phyloP scores from a whole-genome alignment of 768 basidiomycete species.

The Cytidiella melzeri region DNA sequence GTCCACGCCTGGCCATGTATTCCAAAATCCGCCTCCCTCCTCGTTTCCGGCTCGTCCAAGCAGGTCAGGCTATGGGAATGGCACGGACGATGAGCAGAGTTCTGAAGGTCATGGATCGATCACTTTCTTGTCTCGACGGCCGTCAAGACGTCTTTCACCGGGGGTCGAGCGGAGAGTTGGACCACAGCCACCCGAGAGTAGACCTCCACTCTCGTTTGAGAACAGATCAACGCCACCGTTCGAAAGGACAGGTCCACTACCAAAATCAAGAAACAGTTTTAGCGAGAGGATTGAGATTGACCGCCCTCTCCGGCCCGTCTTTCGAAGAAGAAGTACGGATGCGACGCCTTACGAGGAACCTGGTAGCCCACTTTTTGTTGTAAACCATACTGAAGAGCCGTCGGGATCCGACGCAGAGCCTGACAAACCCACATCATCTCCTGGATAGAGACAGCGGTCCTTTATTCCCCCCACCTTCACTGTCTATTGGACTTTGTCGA shows the following conservation, averaged over 20 bases:
- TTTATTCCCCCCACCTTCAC: no score
- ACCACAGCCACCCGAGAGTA: not conserved
- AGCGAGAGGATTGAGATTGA: not conserved
- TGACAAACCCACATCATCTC: no score
- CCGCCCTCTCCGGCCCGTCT: not conserved
- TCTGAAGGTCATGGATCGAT: not conserved
- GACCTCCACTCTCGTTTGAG: not conserved
- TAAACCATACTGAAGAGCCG: not conserved
- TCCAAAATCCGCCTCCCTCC: not conserved
- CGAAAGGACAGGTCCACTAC: not conserved
- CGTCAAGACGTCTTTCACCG: not conserved
- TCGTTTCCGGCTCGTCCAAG: not conserved
- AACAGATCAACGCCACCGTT: not conserved
- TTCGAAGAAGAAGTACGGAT: not conserved
- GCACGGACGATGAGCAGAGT: not conserved
- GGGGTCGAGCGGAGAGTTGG: not conserved
- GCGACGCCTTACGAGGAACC: not conserved
- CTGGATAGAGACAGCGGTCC: no score
- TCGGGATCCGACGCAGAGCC: not conserved
- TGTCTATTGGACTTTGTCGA: no score
- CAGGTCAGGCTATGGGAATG: not conserved
- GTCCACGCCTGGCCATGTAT: constrained; percentile 12
- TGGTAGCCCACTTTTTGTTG: not conserved
- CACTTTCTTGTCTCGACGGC: not conserved
- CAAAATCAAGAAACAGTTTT: not conserved